Evolutionary conservation across 352 stramenopile genomes (phyloP), one percentile per base, ranked within the genome.

Genomic region (Peronospora destructor): DNA sequence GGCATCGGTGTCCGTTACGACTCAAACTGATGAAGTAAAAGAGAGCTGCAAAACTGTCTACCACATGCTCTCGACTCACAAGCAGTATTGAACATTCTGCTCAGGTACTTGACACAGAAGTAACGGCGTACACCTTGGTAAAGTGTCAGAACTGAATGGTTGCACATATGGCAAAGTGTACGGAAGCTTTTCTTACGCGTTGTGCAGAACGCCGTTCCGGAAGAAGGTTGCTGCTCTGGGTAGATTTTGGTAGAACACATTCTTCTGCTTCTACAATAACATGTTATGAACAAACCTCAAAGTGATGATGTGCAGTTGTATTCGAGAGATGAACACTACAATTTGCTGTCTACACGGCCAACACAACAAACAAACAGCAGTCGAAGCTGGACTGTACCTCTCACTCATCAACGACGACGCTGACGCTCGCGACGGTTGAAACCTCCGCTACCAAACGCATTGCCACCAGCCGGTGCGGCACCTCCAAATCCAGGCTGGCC

Each of bases 351-450:
- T 16, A 37, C 9, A 5, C n/a, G 26, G 12, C 29, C 28, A 40
- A 21, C 35, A 19, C 9, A 32, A 49, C 23, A 13, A 19, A 34
- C 12, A 49, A 39, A 14, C 42, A 39, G 42, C 17, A 39, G 16
- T 13, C 14, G 9, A 23, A 23, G 14, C 16, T 40, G 35, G n/a
- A 7, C 26, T 11, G 35, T 40, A 40, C 17, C 14, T 10, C 16
- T 35, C n/a, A 21, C 12, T 14, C 42, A 12, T 45, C 40, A 50
- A 21, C 44, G 52, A 44, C 52, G 44, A 38, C 50, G 50, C 6
- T 29, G 32, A 41, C 38, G 39, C 39, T 56, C 39, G 19, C 41
- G 51, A 25, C 51, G 51, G 32, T 47, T 59, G n/a, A 59, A 59
- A 12, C 49, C 28, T 41, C 35, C 36, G 33, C 42, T 17, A 19